These are phyloP conservation scores for Sporodiniella umbellata DNA, from an alignment of 371 early-diverging fungal genomes.

Conservation along the genomic window DNA sequence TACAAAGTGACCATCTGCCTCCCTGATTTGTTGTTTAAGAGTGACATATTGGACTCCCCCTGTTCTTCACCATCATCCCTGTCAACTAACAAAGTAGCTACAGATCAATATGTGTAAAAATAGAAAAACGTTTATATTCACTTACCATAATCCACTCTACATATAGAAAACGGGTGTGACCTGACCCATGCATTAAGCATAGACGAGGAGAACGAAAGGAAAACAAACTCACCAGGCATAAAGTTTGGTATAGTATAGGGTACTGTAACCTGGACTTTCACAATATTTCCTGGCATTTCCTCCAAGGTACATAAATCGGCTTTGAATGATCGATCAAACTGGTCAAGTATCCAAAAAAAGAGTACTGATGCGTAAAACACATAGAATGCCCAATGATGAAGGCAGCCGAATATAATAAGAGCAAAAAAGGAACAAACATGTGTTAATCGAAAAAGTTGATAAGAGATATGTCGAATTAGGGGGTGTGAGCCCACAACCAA, in stretches of 20 bases:
- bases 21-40: background rate
- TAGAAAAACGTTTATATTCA: background rate
- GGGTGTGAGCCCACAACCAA: conserved; percentile 33
- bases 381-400: conserved; percentile 35
- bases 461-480: conserved; percentile 24
- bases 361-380: conserved; percentile 27
- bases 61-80: background rate
- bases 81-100: background rate
- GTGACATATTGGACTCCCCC: background rate
- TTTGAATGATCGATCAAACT: conserved; percentile 11
- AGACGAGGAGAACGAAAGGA: conserved; percentile 16
- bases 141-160: conserved; percentile 20
- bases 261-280: conserved; percentile 17
- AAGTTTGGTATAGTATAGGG: conserved; percentile 4
- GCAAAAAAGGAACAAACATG: conserved; percentile 22
- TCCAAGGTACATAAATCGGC: conserved; percentile 12
- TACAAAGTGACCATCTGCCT: conserved; percentile 26
- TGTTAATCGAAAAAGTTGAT: conserved; percentile 32
- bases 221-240: conserved; percentile 31
- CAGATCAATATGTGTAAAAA: background rate
- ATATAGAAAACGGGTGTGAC: conserved; percentile 40
- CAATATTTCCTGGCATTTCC: conserved; percentile 23
- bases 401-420: conserved; percentile 16
- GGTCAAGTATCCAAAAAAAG: conserved; percentile 31
- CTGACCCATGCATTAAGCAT: conserved; percentile 4